Percentiles rank a stretch among this genome's conserved stretches.
These are phyloP conservation scores for Penicillium griseofulvum DNA, from an alignment of 2,329 filamentous ascomycete species.

Conservation along the genomic window DNA sequence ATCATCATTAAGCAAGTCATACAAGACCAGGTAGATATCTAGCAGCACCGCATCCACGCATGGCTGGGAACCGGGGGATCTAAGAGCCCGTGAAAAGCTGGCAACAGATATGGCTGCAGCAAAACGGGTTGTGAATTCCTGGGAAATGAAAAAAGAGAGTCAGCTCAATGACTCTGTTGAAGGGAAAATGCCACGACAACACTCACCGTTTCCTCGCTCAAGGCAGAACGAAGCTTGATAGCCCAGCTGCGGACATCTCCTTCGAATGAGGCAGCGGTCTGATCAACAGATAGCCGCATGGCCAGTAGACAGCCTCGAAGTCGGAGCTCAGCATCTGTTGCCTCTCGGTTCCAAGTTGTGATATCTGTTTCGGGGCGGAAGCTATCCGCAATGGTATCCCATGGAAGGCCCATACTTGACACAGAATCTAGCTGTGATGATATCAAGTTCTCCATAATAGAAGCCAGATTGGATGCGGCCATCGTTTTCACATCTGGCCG, in stretches of 20 bases:
- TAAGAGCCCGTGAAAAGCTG: slow-evolving; percentile 46
- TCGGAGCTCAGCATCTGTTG: slow-evolving; percentile 37
- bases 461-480: slow-evolving; percentile 35
- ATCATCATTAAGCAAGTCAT: slow-evolving; percentile 80
- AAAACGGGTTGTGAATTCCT: slow-evolving; percentile 43
- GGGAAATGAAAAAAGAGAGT: background rate
- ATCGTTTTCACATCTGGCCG: slow-evolving; percentile 28
- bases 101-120: slow-evolving; percentile 38
- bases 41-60: slow-evolving; percentile 43
- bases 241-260: slow-evolving; percentile 32
- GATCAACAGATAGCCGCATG: slow-evolving; percentile 17
- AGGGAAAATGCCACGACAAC: background rate
- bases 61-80: slow-evolving; percentile 19
- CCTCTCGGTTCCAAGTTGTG: slow-evolving; percentile 36
- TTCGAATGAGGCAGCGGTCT: slow-evolving; percentile 16
- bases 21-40: slow-evolving; percentile 63
- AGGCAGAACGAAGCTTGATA: slow-evolving; percentile 37
- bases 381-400: slow-evolving; percentile 24
- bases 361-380: slow-evolving; percentile 25
- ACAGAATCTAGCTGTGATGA: slow-evolving; percentile 15
- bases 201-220: slow-evolving; percentile 44
- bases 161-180: background rate
- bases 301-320: slow-evolving; percentile 41
- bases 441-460: slow-evolving; percentile 30
- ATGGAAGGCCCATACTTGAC: slow-evolving; percentile 27